Evolutionary conservation across 805 yeast species (phyloP), one percentile per base, ranked within the genome.

Genomic region (Teunomyces panamensis): DNA sequence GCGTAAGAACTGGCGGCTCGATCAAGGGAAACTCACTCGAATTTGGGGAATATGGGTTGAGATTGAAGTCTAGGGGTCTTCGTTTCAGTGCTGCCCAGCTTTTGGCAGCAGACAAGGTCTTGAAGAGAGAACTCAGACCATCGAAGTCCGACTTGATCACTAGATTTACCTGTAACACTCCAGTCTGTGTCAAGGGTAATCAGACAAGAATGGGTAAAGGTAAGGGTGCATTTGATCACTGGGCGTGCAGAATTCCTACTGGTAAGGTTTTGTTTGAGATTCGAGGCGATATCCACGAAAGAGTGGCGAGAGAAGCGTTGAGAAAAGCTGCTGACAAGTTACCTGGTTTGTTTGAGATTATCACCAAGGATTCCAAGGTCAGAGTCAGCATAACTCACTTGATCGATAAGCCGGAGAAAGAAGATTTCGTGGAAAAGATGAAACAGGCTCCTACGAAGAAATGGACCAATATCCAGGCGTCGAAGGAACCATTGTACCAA

Each of bases 121-220:
- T 91, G 50, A 82, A 83, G 83, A 81, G 96, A 69, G 82, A 84
- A 51, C 83, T 90, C 60, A 83, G 96, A 67, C 89, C 91, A 13
- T 72, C 84, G 39, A 81, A 83, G 14, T 95, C 95, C 35, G 71
- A 79, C 56, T 73, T 90, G 46, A 84, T 86, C 78, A 84, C 92
- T 57, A 81, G 98, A 63, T 75, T 91, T 48, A 81, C 84, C 44
- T 86, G 96, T 17, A 85, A 87, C 64, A 79, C 89, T 46, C 94
- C 98, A 0, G 96, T 94, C 9, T 90, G 97, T 69, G 82, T 88
- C 52, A 94, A 94, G 73, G 99, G 99, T 73, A 94, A 94, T 67
- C 97, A 94, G 67, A 89, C 97, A 9, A 94, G 99, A 84, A 94
- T 94, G 99, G 99, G 99, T 75, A 94, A 94, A 69, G 99, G 99